Evolutionary conservation across 352 stramenopile genomes (phyloP).

Genomic region (Globisporangium sylvaticum): DNA sequence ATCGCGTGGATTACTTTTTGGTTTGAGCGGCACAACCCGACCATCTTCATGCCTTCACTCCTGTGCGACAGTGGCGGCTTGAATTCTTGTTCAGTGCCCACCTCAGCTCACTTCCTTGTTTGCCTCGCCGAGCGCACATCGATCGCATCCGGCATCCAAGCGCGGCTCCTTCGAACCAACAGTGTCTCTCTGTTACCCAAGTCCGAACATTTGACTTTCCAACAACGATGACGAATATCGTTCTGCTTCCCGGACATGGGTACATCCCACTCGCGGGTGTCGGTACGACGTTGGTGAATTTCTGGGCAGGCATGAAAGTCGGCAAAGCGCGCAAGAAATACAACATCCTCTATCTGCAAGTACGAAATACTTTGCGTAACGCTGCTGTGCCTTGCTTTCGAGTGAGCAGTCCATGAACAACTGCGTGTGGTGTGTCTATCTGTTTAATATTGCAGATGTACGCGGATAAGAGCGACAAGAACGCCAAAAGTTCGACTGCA

Average conservation of each 20-base stretch:
- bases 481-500: slow-evolving; percentile 89
- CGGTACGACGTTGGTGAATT: slow-evolving; percentile 43
- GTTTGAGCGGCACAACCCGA: too few relatives aligned
- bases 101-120: too few relatives aligned
- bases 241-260: slow-evolving; percentile 57
- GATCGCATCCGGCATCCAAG: background rate
- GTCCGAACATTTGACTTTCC: background rate
- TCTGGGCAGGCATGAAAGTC: slow-evolving; percentile 61
- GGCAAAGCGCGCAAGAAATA: slow-evolving; percentile 58
- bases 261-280: slow-evolving; percentile 59
- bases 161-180: background rate
- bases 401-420: too few relatives aligned
- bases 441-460: slow-evolving; percentile 27
- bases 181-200: background rate
- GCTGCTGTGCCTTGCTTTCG: too few relatives aligned
- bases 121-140: too few relatives aligned
- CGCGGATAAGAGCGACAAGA: slow-evolving; percentile 82
- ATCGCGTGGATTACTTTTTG: too few relatives aligned
- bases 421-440: background rate
- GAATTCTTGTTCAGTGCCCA: too few relatives aligned
- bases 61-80: too few relatives aligned
- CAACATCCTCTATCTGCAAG: slow-evolving; percentile 55
- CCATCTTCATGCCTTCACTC: too few relatives aligned
- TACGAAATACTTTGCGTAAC: slow-evolving; percentile 4
- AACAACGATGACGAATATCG: slow-evolving; percentile 29